A percentile compares a stretch with the other conserved stretches of the same genome.
phyloP scores from a whole-genome alignment of 352 stramenopile genomes.

The Phytopythium litorale region DNA sequence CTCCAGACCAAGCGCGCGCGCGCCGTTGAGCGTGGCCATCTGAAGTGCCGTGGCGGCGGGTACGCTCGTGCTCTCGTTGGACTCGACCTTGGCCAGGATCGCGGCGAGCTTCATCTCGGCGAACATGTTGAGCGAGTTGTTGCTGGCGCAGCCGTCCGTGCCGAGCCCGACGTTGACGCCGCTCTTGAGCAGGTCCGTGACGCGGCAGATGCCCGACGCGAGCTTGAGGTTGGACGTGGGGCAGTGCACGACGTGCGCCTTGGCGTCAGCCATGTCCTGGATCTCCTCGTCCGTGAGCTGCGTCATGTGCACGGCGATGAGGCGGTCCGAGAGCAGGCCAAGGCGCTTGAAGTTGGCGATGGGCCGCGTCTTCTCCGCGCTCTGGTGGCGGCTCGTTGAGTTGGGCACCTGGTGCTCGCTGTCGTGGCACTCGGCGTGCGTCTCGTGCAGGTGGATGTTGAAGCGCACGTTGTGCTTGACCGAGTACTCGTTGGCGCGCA shows the following conservation, averaged over 20 bases:
- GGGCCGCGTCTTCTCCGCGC: conserved; percentile 65
- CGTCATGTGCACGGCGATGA: conserved; percentile 85
- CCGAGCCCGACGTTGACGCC: conserved; percentile 87
- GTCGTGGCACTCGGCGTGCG: conserved; percentile 70
- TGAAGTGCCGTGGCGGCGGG: conserved; percentile 54
- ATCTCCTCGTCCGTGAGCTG: conserved; percentile 86
- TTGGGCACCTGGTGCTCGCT: conserved; percentile 55
- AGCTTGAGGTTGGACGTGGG: conserved; percentile 90
- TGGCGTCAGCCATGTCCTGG: conserved; percentile 40
- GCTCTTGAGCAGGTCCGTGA: conserved; percentile 64
- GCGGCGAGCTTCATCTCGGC: conserved; percentile 86
- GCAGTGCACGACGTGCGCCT: conserved; percentile 81
- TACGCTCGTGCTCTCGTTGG: conserved; percentile 57
- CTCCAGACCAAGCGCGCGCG: conserved; percentile 78
- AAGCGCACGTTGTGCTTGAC: conserved; percentile 56
- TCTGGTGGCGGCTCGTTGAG: conserved; percentile 83
- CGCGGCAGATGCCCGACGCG: conserved; percentile 76
- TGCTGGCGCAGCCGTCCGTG: conserved; percentile 83
- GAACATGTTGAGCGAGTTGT: conserved; percentile 91
- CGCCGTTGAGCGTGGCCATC: conserved; percentile 90
- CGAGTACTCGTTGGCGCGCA: conserved; percentile 35
- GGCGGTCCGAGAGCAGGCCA: conserved; percentile 58
- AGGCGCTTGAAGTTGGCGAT: conserved; percentile 80
- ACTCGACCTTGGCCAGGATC: conserved; percentile 80
- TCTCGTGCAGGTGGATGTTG: conserved; percentile 89